Base-by-base conservation (phyloP, 768 basidiomycete genomes). In the Lyophyllum atratum region DNA sequence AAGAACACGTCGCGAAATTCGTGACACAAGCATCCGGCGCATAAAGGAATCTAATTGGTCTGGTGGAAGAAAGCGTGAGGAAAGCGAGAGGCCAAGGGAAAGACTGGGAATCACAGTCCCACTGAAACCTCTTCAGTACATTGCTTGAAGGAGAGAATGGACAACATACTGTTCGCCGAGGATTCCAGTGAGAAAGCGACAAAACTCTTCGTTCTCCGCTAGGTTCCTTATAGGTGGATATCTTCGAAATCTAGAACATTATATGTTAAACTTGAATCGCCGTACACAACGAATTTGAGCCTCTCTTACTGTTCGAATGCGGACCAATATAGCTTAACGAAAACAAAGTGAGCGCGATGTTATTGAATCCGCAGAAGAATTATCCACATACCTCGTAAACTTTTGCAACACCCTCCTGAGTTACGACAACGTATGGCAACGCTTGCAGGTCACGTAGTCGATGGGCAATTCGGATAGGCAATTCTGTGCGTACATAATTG, bases 1-100 rank as follows among this genome's bases (percentile, higher is more conserved):
- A 22, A 96, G 80, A 29, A 96, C 94, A 29, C 93, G 85, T 21
- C 93, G 82, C 12, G 93, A 94, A 69, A 95, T 94, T 52, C 93
- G 83, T 2, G 93, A 95, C 48, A 93, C 83, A 10, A 96, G 81
- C 93, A 96, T 96, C 22, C 93, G 85, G 22, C 86, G 83, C 89
- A 94, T 92, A 70, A 94, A 93, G 2, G 90, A 80, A 69, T 95
- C 93, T 12, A 95, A 79, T 39, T 83, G 80, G 56, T 93, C 92
- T 0, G 93, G 87, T 0, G 84, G 77, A 8, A 95, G 81, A 67
- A 87, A 84, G 1, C 85, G 87, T 15, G 93, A 93, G 0, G 92
- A 85, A n/a, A 94, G 78, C 22, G 93, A 92, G 29, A 95, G 76
- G 5, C 93, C 92, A 5, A 95, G 84, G 15, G 88, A 86, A 9